Conservation (phyloP, 306 rosid species). For the Glycine latifolia region DNA sequence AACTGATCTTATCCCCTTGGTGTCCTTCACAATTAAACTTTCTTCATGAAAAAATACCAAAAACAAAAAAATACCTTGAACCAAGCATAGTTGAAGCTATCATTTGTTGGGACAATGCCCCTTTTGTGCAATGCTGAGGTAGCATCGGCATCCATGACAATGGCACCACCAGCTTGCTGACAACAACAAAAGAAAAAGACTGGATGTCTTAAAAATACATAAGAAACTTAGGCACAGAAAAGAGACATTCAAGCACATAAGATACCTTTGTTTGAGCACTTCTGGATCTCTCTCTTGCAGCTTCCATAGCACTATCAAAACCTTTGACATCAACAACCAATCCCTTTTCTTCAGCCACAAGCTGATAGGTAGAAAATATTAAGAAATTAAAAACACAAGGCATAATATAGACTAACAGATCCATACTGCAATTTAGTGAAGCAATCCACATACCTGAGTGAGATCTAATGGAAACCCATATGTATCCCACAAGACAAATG, state of each 20-base stretch:
- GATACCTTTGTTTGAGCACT: slow-evolving; percentile 88
- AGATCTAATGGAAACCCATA: slow-evolving; percentile 95
- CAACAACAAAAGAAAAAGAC: slow-evolving; percentile 41
- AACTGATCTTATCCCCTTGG: not conserved
- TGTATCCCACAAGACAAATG: slow-evolving; percentile 96
- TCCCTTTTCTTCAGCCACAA: slow-evolving; percentile 97
- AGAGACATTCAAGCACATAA: slow-evolving; percentile 39
- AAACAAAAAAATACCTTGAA: slow-evolving; percentile 58
- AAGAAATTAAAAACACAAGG: slow-evolving; percentile 28
- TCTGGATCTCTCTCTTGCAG: slow-evolving; percentile 95
- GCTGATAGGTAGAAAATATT: slow-evolving; percentile 58
- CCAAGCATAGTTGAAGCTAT: slow-evolving; percentile 85
- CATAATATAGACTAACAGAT: slow-evolving; percentile 33
- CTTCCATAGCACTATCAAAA: slow-evolving; percentile 82
- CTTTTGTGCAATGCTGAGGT: slow-evolving; percentile 78
- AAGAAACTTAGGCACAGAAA: slow-evolving; percentile 22
- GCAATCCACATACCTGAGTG: slow-evolving; percentile 77
- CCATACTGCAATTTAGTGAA: slow-evolving; percentile 25
- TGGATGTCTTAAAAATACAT: slow-evolving; percentile 9
- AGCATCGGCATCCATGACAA: slow-evolving; percentile 93
- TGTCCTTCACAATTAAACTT: slow-evolving; percentile 1
- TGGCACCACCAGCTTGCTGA: slow-evolving; percentile 95
- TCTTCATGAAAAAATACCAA: not conserved
- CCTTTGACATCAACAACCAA: slow-evolving; percentile 81
- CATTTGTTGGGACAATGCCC: slow-evolving; percentile 80